Evolutionary conservation across 345 rosid genomes (phyloP).

Genomic region (Leavenworthia alabamica): DNA sequence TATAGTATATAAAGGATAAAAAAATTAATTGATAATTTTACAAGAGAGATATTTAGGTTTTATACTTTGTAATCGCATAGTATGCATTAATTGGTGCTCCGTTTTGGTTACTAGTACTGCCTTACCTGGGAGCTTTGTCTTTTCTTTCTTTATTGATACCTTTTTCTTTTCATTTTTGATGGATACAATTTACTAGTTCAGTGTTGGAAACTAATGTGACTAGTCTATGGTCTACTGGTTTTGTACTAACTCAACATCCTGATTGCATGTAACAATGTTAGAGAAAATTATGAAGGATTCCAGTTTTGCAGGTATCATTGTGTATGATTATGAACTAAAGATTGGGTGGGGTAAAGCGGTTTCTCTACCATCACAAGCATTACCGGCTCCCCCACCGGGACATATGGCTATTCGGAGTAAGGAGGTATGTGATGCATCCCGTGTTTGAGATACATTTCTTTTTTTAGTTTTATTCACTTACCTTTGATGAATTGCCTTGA

Average conservation of each 20-base stretch:
- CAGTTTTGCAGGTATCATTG: constrained; percentile 66
- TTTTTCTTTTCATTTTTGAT: not conserved
- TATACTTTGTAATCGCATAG: not conserved
- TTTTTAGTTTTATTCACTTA: not conserved
- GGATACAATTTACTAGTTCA: not conserved
- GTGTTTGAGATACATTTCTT: constrained; percentile 10
- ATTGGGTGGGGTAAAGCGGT: constrained; percentile 99
- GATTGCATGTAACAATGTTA: constrained; percentile 1
- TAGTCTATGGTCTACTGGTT: constrained; percentile 8
- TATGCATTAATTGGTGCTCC: not conserved
- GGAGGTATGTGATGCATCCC: constrained; percentile 56
- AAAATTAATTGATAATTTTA: not conserved
- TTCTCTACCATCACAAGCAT: constrained; percentile 96
- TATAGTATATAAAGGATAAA: not conserved
- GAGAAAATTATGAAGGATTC: constrained; percentile 4
- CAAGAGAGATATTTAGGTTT: not conserved
- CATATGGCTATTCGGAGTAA: constrained; percentile 99
- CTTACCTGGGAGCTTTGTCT: not conserved
- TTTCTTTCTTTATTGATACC: not conserved
- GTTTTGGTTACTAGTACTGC: not conserved
- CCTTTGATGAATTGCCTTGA: not conserved
- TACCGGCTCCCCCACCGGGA: constrained; percentile 99
- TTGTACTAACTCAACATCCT: not conserved
- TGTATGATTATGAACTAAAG: constrained; percentile 90
- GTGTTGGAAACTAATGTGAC: not conserved